Evolutionary conservation across 2,329 filamentous ascomycete species (phyloP), one percentile per base, ranked within the genome.

Genomic region (Blastomyces gilchristii): DNA sequence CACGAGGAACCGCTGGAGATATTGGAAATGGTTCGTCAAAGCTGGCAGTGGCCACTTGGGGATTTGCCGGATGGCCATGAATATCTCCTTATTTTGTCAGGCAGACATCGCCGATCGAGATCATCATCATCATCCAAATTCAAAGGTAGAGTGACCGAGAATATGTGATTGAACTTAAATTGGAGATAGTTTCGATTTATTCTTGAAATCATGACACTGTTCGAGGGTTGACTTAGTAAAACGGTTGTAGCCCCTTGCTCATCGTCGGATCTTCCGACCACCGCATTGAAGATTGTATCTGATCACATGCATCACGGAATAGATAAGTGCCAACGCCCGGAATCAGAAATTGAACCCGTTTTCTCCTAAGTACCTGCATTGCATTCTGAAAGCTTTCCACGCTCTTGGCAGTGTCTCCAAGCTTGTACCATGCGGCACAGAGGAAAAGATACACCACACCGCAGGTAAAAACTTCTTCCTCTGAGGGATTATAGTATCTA

Each of bases 1-100:
- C 74, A 78, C 62, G 60, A 61, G 18, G 73, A 77, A 65, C 74
- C 73, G 52, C 66, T 75, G 63, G 67, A 70, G 58, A 70, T 66
- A 49, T 67, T 75, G 60, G 64, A 63, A 65, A 69, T 64, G 65
- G 69, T 73, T 57, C 67, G 65, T 58, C 65, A 70, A 60, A 61
- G 45, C 16, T 65, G 68, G 64, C 62, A 69, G 1, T 75, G 73
- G 73, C 72, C 72, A 58, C 67, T 75, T 28, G 72, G 74, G 61
- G 70, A 74, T 58, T 65, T 75, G 31, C 63, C 67, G 41, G 71
- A 74, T 60, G 72, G 72, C 9, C 64, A 72, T 67, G 71, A 74
- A 49, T 74, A 70, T 65, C 50, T 73, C 41, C 66, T 74, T 63
- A 64, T 74, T 63, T 63, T 73, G 18, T 60, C 63, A n/a, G 25